Evolutionary conservation across 228 moss, liverwort and hornwort species (phyloP).

Genomic region (Sphagnum magellanicum): DNA sequence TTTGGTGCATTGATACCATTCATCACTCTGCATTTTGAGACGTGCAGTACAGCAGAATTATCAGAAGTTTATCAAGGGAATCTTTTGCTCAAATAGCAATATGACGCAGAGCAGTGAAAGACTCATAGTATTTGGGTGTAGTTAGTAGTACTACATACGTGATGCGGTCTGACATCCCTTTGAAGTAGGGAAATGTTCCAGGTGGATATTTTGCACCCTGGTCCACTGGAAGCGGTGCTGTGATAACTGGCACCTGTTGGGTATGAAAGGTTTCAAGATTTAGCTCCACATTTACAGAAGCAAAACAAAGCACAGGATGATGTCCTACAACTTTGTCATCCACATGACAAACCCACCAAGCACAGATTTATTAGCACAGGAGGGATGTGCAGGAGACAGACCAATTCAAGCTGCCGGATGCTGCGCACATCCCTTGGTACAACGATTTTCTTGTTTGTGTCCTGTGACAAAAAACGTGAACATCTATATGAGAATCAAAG

Average conservation of each 20-base stretch:
- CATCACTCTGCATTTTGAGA: conserved; percentile 58
- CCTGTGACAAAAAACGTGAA: conserved; percentile 19
- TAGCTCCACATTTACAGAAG: background rate
- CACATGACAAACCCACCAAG: conserved; percentile 6
- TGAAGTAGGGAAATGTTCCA: conserved; percentile 70
- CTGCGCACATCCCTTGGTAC: conserved; percentile 84
- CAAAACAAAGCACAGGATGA: background rate
- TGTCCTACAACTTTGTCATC: background rate
- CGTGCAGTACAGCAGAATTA: background rate
- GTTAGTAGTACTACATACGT: conserved; percentile 30
- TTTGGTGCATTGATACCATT: conserved; percentile 98
- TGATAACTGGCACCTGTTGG: conserved; percentile 79
- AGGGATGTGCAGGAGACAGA: conserved; percentile 12
- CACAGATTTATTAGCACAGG: too few species aligned
- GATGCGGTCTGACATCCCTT: conserved; percentile 72
- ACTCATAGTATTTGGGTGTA: too few species aligned
- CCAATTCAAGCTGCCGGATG: conserved; percentile 82
- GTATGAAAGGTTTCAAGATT: background rate
- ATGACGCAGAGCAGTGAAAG: too few species aligned
- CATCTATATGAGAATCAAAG: background rate
- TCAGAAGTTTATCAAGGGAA: too few species aligned
- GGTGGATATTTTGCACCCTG: conserved; percentile 62
- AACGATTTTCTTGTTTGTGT: conserved; percentile 68
- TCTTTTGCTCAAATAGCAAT: too few species aligned
- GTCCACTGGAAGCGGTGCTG: conserved; percentile 79